Conservation (phyloP, 2,329 filamentous ascomycete species). For the Pseudogymnoascus sp. region DNA sequence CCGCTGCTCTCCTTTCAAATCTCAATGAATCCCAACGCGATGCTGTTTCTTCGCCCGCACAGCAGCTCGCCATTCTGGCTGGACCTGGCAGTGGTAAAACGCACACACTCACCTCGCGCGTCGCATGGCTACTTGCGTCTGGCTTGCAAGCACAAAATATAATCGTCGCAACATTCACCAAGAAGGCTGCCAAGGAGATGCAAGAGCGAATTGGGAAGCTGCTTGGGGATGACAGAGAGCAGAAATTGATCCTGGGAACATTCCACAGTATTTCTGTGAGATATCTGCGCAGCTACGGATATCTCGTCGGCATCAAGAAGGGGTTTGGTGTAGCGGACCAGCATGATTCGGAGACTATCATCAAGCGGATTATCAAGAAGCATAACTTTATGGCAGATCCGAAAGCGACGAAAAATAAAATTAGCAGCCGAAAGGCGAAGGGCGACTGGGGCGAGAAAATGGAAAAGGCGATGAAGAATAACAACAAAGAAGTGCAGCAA, state of each 20-base stretch:
- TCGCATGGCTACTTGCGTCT: slow-evolving; percentile 74
- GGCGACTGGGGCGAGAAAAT: slow-evolving; percentile 30
- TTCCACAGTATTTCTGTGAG: slow-evolving; percentile 89
- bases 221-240: slow-evolving; percentile 70
- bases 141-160: slow-evolving; percentile 75
- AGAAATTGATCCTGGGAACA: slow-evolving; percentile 76
- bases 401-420: slow-evolving; percentile 62
- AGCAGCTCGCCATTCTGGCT: slow-evolving; percentile 54
- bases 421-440: slow-evolving; percentile 58
- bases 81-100: slow-evolving; percentile 78
- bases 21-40: slow-evolving; percentile 57
- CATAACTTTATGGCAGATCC: slow-evolving; percentile 61
- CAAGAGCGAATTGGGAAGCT: slow-evolving; percentile 72
- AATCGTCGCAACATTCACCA: slow-evolving; percentile 93
- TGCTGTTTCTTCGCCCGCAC: slow-evolving; percentile 55
- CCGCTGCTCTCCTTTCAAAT: slow-evolving; percentile 40
- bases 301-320: slow-evolving; percentile 69
- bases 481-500: slow-evolving; percentile 48
- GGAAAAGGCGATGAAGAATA: slow-evolving; percentile 26
- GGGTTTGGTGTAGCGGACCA: slow-evolving; percentile 90
- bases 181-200: slow-evolving; percentile 93
- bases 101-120: slow-evolving; percentile 85
- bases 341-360: slow-evolving; percentile 67
- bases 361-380: slow-evolving; percentile 77
- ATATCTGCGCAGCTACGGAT: slow-evolving; percentile 77